Evolutionary conservation across 192 early-diverging fungal species (phyloP), one percentile per base, ranked within the genome.

Genomic region (Rhizoclosmatium globosum): DNA sequence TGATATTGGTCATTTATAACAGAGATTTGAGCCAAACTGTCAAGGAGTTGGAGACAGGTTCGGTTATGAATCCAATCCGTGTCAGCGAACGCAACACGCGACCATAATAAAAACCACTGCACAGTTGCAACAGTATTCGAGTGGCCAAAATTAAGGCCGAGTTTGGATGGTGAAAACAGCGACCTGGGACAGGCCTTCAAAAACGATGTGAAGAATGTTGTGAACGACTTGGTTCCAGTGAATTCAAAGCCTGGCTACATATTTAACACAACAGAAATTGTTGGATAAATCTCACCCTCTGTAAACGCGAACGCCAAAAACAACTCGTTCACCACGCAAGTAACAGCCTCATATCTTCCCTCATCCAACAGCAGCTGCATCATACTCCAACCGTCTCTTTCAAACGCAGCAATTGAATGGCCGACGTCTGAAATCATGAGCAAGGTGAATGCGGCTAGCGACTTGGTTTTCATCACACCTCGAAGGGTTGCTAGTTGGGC

Each of bases 371-470:
- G 31, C 7, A 81, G 21, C 53, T 73, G 69, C 53, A 85, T 66
- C 23, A 86, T 45, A 3, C 47, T 46, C 85, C 85, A 86, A 3
- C 82, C 83, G 15, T 72, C 68, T 11, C 64, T 50, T 44, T 86
- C 74, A 71, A 85, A 85, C 11, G 75, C 60, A 53, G 78, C 53
- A 2, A 67, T 23, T 17, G 69, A 48, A 59, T 85, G 78, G 3
- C 84, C 84, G 2, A 85, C 42, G 44, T 85, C 84, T 1, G 84
- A 83, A 3, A 85, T 57, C 71, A 85, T 74, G 47, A 85, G 68
- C n/a, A 82, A 9, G 19, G 50, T 48, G 65, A 82, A 85, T 3
- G 84, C 84, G 2, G 82, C 84, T 9, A 85, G 31, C 0, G 84
- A 57, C 47, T 78, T 71, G 13, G 82, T 47, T 57, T 71, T 77